phyloP scores from a whole-genome alignment of 2,329 filamentous ascomycete species.

The Ceratocystis smalleyi region DNA sequence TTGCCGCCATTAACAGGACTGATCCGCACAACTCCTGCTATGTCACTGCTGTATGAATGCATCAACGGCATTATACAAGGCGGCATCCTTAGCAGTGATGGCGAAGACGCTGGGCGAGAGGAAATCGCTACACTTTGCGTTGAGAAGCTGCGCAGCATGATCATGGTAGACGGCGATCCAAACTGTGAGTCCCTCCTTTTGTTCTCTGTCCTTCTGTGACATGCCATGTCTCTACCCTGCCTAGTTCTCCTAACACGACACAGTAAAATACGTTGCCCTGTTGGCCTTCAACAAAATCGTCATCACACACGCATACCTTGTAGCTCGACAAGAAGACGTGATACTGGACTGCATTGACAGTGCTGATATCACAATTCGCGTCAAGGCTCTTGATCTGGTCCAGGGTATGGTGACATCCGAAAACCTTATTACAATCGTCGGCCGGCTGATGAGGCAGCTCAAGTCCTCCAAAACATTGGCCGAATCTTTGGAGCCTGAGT shows the following conservation, averaged over 20 bases:
- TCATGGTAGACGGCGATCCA: conserved; percentile 81
- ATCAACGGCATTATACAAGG: conserved; percentile 98
- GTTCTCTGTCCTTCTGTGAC: neutral
- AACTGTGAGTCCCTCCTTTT: conserved; percentile 49
- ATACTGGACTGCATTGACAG: conserved; percentile 95
- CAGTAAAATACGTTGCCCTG: conserved; percentile 93
- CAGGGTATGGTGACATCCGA: conserved; percentile 86
- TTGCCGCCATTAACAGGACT: conserved; percentile 81
- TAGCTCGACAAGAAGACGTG: conserved; percentile 86
- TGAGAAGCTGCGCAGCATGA: conserved; percentile 82
- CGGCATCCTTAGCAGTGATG: conserved; percentile 72
- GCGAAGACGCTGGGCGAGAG: conserved; percentile 66
- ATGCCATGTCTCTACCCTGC: neutral
- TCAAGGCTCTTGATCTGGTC: conserved; percentile 80
- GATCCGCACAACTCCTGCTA: conserved; percentile 85
- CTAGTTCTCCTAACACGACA: conserved; percentile 16
- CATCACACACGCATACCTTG: conserved; percentile 68
- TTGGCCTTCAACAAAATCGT: conserved; percentile 95
- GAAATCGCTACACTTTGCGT: conserved; percentile 89
- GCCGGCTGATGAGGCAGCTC: conserved; percentile 75
- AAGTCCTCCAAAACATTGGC: conserved; percentile 35
- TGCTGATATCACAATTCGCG: conserved; percentile 84
- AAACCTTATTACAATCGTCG: conserved; percentile 69
- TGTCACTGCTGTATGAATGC: conserved; percentile 97
- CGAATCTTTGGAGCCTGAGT: conserved; percentile 1